Percentiles rank a stretch among this genome's conserved stretches.
Evolutionary conservation across 192 early-diverging fungal genomes (phyloP).

Genomic region (Pecoramyces ruminantium): DNA sequence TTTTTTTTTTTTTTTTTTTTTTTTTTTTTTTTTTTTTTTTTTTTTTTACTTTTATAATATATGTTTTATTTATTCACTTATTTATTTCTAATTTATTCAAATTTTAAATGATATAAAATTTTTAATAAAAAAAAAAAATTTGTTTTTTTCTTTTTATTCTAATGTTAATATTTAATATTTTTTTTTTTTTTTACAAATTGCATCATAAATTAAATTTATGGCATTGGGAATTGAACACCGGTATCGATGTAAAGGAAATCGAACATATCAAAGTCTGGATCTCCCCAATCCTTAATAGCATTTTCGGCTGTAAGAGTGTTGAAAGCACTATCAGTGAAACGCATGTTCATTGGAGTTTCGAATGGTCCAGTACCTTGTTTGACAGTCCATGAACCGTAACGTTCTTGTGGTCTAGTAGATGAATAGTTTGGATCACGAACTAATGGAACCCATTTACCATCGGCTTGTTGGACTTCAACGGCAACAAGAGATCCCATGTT

Average conservation of each 20-base stretch:
- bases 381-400: conserved; percentile 5
- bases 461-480: neutral
- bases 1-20: too few species aligned
- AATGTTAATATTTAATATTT: too few species aligned
- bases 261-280: neutral
- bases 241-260: neutral
- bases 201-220: neutral
- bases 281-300: neutral
- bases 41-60: too few species aligned
- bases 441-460: neutral
- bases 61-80: too few species aligned
- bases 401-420: conserved; percentile 4
- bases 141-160: too few species aligned
- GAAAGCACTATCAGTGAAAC: neutral
- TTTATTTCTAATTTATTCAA: too few species aligned
- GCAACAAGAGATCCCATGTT: conserved; percentile 2
- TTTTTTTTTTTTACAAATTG: too few species aligned
- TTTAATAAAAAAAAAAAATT: too few species aligned
- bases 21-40: too few species aligned
- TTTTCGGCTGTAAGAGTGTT: neutral
- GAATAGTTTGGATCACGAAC: conserved; percentile 5
- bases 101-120: too few species aligned
- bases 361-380: conserved; percentile 5
- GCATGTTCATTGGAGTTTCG: neutral
- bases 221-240: neutral